Base-by-base conservation (phyloP, 179 eudicot species). In the Beta macrorhiza region DNA sequence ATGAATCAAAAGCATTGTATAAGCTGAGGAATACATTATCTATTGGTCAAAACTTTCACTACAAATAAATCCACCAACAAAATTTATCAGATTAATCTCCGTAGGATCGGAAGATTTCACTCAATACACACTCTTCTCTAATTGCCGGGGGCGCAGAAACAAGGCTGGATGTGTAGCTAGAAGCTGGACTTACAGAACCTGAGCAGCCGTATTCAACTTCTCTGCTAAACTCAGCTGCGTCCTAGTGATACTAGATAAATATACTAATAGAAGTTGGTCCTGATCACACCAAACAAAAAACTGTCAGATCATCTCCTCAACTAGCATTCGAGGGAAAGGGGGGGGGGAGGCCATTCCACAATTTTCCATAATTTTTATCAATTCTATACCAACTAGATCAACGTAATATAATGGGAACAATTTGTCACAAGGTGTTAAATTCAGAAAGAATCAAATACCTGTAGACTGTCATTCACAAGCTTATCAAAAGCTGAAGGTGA, bases 131-230 rank as follows among this genome's bases (percentile, higher is more conserved):
- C 79, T 80, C 22, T 29, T 49, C 58, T 65, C 77, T 74, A 74
- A 51, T 45, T 72, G 79, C 77, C 7, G 12, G 25, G 12, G 13
- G 59, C 22, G 42, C 62, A 58, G 13, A 55, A 64, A 62, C 13
- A 47, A 29, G 25, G 63, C 79, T 22, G 55, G 51, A 75, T 55
- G 67, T 14, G 55, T 17, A 72, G 65, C 70, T 65, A 70, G 42
- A 78, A 57, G 67, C 74, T 83, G 53, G 74, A 79, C 63, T 89
- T 85, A 95, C 87, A 96, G 87, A 79, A 94, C 84, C 88, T 96
- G 98, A 65, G 98, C 98, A 58, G 99, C 98, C 0, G 98, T 96
- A 85, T 96, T 96, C 90, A 94, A 86, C 87, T 94, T 96, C 84
- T 96, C 97, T 56, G 99, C 98, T 74, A 92, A 79, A 77, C 91